Conservation (phyloP, 768 basidiomycete species). For the Leccinellum rugosiceps region DNA sequence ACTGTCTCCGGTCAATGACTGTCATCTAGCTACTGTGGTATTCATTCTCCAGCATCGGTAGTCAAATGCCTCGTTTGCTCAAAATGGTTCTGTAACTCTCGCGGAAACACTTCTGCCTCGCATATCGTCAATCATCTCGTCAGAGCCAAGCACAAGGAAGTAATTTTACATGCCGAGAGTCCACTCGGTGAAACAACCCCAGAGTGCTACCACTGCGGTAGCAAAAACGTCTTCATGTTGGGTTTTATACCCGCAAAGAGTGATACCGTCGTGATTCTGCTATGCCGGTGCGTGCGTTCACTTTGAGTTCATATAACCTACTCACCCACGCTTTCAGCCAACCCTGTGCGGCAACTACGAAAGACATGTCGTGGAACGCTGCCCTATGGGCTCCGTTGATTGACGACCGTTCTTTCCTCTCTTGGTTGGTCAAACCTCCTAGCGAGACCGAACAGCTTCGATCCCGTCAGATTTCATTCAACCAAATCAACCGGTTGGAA, state of each 20-base stretch:
- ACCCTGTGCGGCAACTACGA: conserved; percentile 95
- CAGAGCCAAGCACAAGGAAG: conserved; percentile 98
- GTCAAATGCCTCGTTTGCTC: conserved; percentile 91
- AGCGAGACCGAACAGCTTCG: conserved; percentile 94
- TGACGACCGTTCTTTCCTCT: conserved; percentile 97
- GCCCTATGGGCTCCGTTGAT: conserved; percentile 98
- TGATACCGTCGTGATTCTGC: conserved; percentile 95
- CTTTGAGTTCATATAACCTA: neutral
- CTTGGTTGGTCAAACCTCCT: conserved; percentile 97
- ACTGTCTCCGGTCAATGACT: conserved; percentile 8
- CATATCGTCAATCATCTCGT: conserved; percentile 99
- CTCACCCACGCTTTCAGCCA: conserved; percentile 51
- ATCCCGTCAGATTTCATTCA: conserved; percentile 94
- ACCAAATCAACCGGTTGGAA: conserved; percentile 95
- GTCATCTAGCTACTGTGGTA: conserved; percentile 84
- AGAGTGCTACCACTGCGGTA: conserved; percentile 99
- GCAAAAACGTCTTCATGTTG: conserved; percentile 99
- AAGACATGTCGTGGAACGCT: conserved; percentile 99
- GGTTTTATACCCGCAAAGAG: conserved; percentile 99
- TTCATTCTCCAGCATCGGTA: conserved; percentile 95
- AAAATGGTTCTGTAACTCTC: conserved; percentile 99
- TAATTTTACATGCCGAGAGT: conserved; percentile 92
- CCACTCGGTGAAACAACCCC: conserved; percentile 97
- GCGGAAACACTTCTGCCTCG: conserved; percentile 96
- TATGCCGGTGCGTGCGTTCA: conserved; percentile 72